These are phyloP conservation scores for Dendrobium catenatum DNA, from an alignment of 106 monocot species.

Conservation along the genomic window DNA sequence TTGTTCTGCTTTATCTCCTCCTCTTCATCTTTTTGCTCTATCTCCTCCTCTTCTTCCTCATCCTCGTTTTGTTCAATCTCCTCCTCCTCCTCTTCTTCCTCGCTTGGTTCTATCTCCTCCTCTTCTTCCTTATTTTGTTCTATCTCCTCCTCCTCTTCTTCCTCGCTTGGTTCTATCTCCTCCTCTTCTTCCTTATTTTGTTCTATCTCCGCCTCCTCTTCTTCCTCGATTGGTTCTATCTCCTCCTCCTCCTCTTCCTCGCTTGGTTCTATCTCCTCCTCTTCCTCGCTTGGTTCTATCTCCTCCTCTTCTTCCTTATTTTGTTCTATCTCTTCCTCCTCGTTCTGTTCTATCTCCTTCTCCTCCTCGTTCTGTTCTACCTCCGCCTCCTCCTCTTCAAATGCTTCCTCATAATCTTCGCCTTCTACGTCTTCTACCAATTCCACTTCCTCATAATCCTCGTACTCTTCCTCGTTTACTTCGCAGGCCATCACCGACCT, in stretches of 20 bases:
- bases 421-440: background rate
- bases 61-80: background rate
- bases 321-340: background rate
- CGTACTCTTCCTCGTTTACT: background rate
- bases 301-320: conserved; percentile 6
- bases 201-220: background rate
- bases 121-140: background rate
- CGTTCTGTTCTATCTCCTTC: background rate
- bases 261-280: background rate
- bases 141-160: background rate
- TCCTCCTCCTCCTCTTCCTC: background rate
- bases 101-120: background rate
- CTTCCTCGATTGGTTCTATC: background rate
- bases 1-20: too few species aligned
- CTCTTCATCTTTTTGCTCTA: background rate
- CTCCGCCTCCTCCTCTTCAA: background rate
- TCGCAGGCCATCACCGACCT: background rate
- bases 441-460: background rate
- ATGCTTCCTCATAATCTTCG: background rate
- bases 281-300: background rate
- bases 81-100: background rate
- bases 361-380: background rate
- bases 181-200: background rate
- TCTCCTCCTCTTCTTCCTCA: background rate
- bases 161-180: background rate